Evolutionary conservation across 495 filamentous ascomycete genomes (phyloP), one percentile per base, ranked within the genome.

Genomic region (Massariosphaeria phaeospora): DNA sequence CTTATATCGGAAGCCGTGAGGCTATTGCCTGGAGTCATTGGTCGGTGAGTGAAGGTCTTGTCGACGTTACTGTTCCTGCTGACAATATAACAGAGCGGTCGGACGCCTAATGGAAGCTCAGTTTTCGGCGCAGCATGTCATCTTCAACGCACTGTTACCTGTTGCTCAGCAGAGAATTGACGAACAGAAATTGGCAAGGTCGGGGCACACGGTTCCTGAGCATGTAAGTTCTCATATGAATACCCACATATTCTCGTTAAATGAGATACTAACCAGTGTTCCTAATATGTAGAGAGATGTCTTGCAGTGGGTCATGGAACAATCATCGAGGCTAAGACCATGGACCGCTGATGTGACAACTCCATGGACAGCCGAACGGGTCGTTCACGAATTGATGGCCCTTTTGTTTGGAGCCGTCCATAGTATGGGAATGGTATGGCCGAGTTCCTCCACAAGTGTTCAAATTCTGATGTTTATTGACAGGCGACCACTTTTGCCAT

Each of bases 331-430:
- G n/a, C n/a, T n/a, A n/a, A n/a, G n/a, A n/a, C n/a, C n/a, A n/a
- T n/a, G n/a, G n/a, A 50, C 47, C 4, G 11, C 47, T 6, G 30
- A 29, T 12, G 23, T 8, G 17, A 26, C 20, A 13, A 26, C 21
- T 10, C 35, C 35, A 11, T 54, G 50, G 50, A n/a, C 39, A n/a
- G 39, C 50, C 3, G 18, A 41, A 3, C 40, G 50, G 8, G 24
- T 54, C 7, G 17, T 41, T 7, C 38, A 34, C 21, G 50, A 54
- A 31, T n/a, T 54, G n/a, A 54, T 54, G 26, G 50, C 50, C 9
- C 39, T 54, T 12, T 54, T 39, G 50, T 54, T 54, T 18, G 50
- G 50, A n/a, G 44, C 50, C 8, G 39, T 45, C 17, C 50, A 54
- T 15, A 27, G 12, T 30, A 27, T 54, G 26, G 17, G 39, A 5